Percentiles rank a stretch among this genome's conserved stretches.
Conservation (phyloP, 208 protist genomes). For the Crithidia fasciculata region DNA sequence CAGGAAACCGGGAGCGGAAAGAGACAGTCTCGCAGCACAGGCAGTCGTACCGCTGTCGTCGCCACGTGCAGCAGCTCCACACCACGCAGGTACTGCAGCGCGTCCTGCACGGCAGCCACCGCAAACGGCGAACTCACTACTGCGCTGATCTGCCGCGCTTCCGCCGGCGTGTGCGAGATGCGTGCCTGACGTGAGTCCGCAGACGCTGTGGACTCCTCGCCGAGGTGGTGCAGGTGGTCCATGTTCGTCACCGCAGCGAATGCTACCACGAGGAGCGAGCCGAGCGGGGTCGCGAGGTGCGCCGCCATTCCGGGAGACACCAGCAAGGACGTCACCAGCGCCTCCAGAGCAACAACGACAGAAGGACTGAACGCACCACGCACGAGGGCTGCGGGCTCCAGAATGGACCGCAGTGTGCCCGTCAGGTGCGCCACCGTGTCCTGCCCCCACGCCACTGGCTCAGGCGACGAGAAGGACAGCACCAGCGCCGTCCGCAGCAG, state of each 20-base stretch:
- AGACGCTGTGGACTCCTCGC: slow-evolving; percentile 7
- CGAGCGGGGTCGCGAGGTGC: slow-evolving; percentile 22
- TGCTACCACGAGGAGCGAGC: slow-evolving; percentile 38
- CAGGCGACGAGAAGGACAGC: slow-evolving; percentile 22
- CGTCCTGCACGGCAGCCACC: slow-evolving; percentile 36
- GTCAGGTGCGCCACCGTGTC: slow-evolving; percentile 39
- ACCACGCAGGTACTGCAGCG: slow-evolving; percentile 45
- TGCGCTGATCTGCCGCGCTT: slow-evolving; percentile 7
- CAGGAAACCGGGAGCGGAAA: slow-evolving; percentile 17
- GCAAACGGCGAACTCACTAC: slow-evolving; percentile 21
- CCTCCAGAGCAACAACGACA: slow-evolving; percentile 31
- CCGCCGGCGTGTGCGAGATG: slow-evolving; percentile 1
- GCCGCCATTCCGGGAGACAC: slow-evolving; percentile 30
- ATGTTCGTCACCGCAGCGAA: slow-evolving; percentile 47
- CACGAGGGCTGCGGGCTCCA: slow-evolving; percentile 34
- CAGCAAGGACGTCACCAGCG: slow-evolving; percentile 39
- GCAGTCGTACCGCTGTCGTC: slow-evolving; percentile 51
- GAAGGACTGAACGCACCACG: slow-evolving; percentile 20
- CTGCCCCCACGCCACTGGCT: slow-evolving; percentile 38
- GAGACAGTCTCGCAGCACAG: slow-evolving; percentile 40
- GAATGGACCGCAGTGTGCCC: slow-evolving; percentile 32
- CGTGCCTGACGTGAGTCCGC: neutral
- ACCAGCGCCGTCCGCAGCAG: slow-evolving; percentile 44
- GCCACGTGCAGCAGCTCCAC: slow-evolving; percentile 75
- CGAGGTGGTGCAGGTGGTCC: slow-evolving; percentile 36